phyloP scores from a whole-genome alignment of 495 filamentous ascomycete genomes.

The Diplogelasinospora grovesii region DNA sequence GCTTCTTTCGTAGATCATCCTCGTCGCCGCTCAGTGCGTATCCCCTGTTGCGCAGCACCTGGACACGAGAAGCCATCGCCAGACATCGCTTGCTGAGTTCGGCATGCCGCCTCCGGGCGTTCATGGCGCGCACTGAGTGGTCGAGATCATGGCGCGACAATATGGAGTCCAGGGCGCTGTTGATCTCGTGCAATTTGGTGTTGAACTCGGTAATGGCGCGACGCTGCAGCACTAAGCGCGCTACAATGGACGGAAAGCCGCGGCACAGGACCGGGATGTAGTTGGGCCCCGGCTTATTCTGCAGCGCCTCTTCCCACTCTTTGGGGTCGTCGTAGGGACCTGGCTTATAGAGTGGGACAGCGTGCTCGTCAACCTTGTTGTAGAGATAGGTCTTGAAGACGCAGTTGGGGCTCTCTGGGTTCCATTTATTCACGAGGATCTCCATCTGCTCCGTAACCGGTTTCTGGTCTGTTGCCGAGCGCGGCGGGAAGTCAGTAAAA shows the following conservation, averaged over 20 bases:
- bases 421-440: slow-evolving; percentile 77
- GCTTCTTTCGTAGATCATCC: slow-evolving; percentile 82
- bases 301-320: slow-evolving; percentile 90
- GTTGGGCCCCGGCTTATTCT: slow-evolving; percentile 69
- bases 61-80: slow-evolving; percentile 80
- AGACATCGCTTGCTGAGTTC: slow-evolving; percentile 76
- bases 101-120: slow-evolving; percentile 72
- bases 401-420: slow-evolving; percentile 60
- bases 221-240: slow-evolving; percentile 71
- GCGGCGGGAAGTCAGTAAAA: slow-evolving; percentile 10
- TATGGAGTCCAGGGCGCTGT: slow-evolving; percentile 69
- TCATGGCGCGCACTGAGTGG: slow-evolving; percentile 70
- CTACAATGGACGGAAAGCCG: slow-evolving; percentile 55
- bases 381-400: slow-evolving; percentile 90
- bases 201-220: slow-evolving; percentile 66
- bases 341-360: slow-evolving; percentile 76
- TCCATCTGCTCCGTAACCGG: slow-evolving; percentile 79
- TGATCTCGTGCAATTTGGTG: slow-evolving; percentile 83
- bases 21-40: slow-evolving; percentile 89
- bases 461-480: slow-evolving; percentile 51
- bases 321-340: slow-evolving; percentile 66
- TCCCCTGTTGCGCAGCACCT: slow-evolving; percentile 83
- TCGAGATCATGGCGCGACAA: slow-evolving; percentile 77
- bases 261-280: slow-evolving; percentile 63
- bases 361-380: slow-evolving; percentile 75